These are phyloP conservation scores for Stephanodiscus triporus DNA, from an alignment of 108 stramenopile genomes.

Conservation along the genomic window DNA sequence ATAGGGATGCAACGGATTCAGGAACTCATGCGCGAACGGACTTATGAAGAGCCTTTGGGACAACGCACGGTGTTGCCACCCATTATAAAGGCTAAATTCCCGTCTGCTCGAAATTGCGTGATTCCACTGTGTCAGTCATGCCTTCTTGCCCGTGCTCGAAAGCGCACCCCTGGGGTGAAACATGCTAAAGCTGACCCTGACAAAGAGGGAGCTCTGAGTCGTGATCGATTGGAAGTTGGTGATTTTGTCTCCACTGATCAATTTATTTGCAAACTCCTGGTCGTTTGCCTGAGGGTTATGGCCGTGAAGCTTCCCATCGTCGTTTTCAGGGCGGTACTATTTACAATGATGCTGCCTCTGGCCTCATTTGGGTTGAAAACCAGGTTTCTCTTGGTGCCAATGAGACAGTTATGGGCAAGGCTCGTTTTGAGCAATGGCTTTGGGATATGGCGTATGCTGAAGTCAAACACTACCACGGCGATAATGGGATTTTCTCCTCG, in stretches of 20 bases:
- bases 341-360: slow-evolving; percentile 8
- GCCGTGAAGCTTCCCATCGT: slow-evolving; percentile 17
- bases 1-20: slow-evolving; percentile 4
- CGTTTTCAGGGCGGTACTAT: slow-evolving; percentile 38
- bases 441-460: slow-evolving; percentile 8
- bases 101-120: neutral
- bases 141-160: neutral
- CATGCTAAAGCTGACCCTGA: neutral
- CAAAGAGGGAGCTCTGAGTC: neutral
- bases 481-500: slow-evolving; percentile 36
- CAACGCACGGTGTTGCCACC: neutral
- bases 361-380: slow-evolving; percentile 11
- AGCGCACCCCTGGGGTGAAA: neutral
- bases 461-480: slow-evolving; percentile 35
- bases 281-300: slow-evolving; percentile 24
- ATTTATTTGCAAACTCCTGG: slow-evolving; percentile 27
- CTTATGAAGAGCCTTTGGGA: neutral
- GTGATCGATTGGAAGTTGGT: neutral
- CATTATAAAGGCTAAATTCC: slow-evolving; percentile 3
- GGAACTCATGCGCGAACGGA: neutral
- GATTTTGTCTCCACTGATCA: slow-evolving; percentile 11
- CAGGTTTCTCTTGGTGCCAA: slow-evolving; percentile 30
- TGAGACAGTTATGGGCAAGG: slow-evolving; percentile 29
- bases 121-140: neutral
- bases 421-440: slow-evolving; percentile 31